Percentiles rank a stretch among this genome's conserved stretches.
Evolutionary conservation across 78 protist genomes (phyloP).

Genomic region (Dictyostelium discoideum): DNA sequence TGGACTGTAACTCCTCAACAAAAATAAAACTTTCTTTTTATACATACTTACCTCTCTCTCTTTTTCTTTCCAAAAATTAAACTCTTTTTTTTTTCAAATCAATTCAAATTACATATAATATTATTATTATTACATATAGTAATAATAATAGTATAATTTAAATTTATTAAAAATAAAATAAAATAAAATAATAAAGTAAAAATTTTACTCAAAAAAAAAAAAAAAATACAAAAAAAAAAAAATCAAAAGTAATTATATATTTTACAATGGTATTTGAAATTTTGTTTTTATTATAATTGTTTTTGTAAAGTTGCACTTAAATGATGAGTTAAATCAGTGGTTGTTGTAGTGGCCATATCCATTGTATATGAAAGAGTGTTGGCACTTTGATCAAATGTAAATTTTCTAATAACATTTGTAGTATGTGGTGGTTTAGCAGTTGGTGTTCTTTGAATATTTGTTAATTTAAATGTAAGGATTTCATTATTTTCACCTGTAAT

Average conservation of each 20-base stretch:
- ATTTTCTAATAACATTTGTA: constrained; percentile 2
- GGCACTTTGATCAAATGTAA: background rate
- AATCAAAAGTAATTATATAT: no score
- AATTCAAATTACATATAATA: background rate
- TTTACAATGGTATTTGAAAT: no score
- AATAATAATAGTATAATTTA: no score
- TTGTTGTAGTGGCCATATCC: constrained; percentile 60
- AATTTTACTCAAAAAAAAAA: no score
- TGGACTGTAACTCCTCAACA: constrained; percentile 41
- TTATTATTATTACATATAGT: no score
- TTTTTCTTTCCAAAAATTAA: no score
- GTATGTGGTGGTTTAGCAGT: constrained; percentile 64
- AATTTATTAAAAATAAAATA: no score
- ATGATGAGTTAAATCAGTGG: constrained; percentile 13
- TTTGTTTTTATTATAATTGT: background rate
- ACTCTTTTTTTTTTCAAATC: no score
- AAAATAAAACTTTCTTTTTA: background rate
- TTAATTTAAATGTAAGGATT: background rate
- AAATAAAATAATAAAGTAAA: no score
- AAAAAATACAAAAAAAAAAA: no score
- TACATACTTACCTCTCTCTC: background rate
- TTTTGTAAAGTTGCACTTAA: background rate
- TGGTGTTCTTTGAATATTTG: constrained; percentile 47
- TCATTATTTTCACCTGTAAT: background rate
- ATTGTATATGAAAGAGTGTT: background rate